These are phyloP conservation scores for Penicillium dipodomyicola DNA, from an alignment of 495 filamentous ascomycete genomes.

Conservation along the genomic window DNA sequence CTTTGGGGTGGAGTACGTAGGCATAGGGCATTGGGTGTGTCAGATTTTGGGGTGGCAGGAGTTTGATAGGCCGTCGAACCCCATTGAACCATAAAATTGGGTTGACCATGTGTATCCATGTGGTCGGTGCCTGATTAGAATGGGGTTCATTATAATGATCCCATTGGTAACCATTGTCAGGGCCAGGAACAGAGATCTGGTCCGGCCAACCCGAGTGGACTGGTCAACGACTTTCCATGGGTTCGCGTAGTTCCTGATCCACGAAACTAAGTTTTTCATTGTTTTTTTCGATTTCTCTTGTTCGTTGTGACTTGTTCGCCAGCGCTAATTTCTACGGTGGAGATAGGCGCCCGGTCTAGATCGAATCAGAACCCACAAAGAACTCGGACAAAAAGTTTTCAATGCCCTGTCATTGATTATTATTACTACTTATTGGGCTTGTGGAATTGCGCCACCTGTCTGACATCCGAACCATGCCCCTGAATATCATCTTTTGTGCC, in stretches of 20 bases:
- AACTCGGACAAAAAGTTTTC: slow-evolving; percentile 1
- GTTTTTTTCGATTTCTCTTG: background rate
- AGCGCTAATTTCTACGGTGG: background rate
- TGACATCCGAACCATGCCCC: slow-evolving; percentile 2
- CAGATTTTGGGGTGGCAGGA: background rate
- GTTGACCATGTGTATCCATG: slow-evolving; percentile 8
- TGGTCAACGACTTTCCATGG: background rate
- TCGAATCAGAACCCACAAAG: slow-evolving; percentile 6
- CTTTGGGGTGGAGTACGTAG: background rate
- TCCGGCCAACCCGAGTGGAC: slow-evolving; percentile 12
- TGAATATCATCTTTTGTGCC: background rate
- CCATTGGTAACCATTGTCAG: slow-evolving; percentile 1
- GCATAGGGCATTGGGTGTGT: slow-evolving; percentile 1
- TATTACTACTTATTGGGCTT: background rate
- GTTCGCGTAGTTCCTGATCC: background rate
- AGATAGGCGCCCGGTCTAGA: slow-evolving; percentile 5
- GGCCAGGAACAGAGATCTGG: background rate
- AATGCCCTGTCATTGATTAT: background rate
- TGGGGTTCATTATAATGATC: background rate
- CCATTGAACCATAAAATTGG: background rate
- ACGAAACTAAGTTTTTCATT: background rate
- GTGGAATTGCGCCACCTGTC: background rate
- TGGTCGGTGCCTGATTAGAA: slow-evolving; percentile 3
- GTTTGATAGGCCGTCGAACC: background rate
- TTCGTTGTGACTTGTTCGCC: slow-evolving; percentile 3